Conservation (phyloP, 2,329 filamentous ascomycete species). For the Thielaviopsis ethacetica region DNA sequence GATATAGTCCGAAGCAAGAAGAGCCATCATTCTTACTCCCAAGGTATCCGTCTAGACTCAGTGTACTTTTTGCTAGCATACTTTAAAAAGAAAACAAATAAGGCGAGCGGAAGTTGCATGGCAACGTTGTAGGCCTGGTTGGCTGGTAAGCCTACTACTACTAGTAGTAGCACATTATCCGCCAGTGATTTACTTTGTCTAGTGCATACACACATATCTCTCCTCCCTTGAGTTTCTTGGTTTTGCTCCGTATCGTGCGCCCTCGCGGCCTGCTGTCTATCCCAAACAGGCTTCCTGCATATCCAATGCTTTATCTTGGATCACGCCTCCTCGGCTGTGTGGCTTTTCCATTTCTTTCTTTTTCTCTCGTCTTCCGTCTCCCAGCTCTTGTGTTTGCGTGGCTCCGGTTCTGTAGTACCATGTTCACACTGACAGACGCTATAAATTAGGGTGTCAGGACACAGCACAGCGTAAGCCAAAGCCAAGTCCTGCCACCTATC, state of each 20-base stretch:
- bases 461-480: background rate
- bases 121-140: too few species aligned
- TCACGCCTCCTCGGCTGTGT: background rate
- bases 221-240: background rate
- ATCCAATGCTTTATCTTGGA: too few species aligned
- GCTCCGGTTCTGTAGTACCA: background rate
- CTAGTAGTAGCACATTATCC: too few species aligned
- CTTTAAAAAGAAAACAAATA: too few species aligned
- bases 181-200: background rate
- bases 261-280: background rate
- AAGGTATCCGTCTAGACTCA: too few species aligned
- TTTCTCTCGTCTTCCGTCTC: background rate
- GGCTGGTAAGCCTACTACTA: too few species aligned
- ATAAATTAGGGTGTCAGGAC: background rate
- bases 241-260: background rate
- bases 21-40: too few species aligned
- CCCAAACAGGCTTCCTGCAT: background rate
- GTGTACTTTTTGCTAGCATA: too few species aligned
- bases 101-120: too few species aligned
- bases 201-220: background rate
- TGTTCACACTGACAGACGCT: background rate
- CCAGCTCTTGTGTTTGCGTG: background rate
- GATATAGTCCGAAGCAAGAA: too few species aligned
- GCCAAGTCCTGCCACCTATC: background rate
- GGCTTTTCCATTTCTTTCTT: background rate